A percentile compares a stretch with the other conserved stretches of the same genome.
These are phyloP conservation scores for Magnaporthiopsis poae DNA, from an alignment of 2,329 filamentous ascomycete genomes.

Conservation along the genomic window DNA sequence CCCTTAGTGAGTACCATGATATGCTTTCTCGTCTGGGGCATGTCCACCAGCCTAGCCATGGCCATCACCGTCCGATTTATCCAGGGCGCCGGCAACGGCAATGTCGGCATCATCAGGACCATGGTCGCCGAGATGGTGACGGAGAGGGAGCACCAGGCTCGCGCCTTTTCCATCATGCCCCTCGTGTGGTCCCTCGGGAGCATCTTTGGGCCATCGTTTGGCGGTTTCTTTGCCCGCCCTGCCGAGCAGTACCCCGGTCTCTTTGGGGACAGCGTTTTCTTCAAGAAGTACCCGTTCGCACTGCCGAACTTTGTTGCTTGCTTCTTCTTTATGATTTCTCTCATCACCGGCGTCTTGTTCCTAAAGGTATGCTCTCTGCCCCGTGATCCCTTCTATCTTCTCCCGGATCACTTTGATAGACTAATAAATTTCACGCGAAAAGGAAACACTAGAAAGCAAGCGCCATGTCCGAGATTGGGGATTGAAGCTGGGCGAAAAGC, in stretches of 20 bases:
- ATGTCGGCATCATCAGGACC: slow-evolving; percentile 84
- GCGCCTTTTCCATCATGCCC: slow-evolving; percentile 89
- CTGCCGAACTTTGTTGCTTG: slow-evolving; percentile 75
- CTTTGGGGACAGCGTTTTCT: slow-evolving; percentile 58
- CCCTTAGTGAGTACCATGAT: slow-evolving; percentile 59
- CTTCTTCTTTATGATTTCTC: slow-evolving; percentile 66
- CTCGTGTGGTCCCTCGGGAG: slow-evolving; percentile 78
- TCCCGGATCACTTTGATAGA: not conserved
- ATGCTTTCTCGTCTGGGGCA: slow-evolving; percentile 71
- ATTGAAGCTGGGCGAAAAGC: slow-evolving; percentile 57
- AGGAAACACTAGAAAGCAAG: slow-evolving; percentile 72
- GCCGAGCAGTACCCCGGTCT: slow-evolving; percentile 61
- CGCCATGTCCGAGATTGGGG: slow-evolving; percentile 65
- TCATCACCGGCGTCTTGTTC: slow-evolving; percentile 66
- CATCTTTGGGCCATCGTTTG: slow-evolving; percentile 79
- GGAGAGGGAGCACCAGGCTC: slow-evolving; percentile 73
- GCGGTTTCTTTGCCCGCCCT: slow-evolving; percentile 76
- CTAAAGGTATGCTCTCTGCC: slow-evolving; percentile 43
- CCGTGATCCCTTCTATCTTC: not conserved
- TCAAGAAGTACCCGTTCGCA: slow-evolving; percentile 69
- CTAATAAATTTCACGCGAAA: not conserved
- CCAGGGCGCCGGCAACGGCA: slow-evolving; percentile 79
- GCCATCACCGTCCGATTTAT: slow-evolving; percentile 67
- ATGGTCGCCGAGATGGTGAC: slow-evolving; percentile 91
- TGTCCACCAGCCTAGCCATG: slow-evolving; percentile 70